Evolutionary conservation across 371 early-diverging fungal genomes (phyloP).

Genomic region (Umbelopsis sp.): DNA sequence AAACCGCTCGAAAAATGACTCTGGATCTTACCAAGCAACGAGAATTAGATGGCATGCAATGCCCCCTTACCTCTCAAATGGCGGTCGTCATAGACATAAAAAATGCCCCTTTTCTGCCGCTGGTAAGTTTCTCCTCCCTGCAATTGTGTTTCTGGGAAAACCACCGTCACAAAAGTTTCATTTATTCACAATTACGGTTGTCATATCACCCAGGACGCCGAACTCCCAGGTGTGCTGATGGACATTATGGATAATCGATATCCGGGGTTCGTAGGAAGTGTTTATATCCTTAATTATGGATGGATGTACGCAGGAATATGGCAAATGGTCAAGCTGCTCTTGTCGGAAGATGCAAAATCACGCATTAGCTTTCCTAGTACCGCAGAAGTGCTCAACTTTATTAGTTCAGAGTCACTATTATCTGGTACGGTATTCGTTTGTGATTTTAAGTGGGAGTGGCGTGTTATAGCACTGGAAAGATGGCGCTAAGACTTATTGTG

Average conservation of each 20-base stretch:
- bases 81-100: constrained; percentile 45
- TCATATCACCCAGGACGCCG: constrained; percentile 31
- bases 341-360: constrained; percentile 48
- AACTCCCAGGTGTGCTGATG: constrained; percentile 34
- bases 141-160: neutral
- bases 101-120: constrained; percentile 37
- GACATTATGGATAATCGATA: constrained; percentile 38
- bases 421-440: constrained; percentile 25
- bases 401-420: constrained; percentile 34
- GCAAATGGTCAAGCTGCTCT: constrained; percentile 51
- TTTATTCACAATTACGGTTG: constrained; percentile 3
- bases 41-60: constrained; percentile 15
- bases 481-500: neutral
- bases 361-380: constrained; percentile 40
- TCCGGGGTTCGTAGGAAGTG: constrained; percentile 42
- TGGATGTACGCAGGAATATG: constrained; percentile 56
- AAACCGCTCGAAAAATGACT: constrained; percentile 36
- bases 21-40: constrained; percentile 32
- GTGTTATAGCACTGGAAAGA: neutral
- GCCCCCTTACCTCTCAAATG: constrained; percentile 35
- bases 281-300: constrained; percentile 46
- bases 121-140: constrained; percentile 24
- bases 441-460: no score
- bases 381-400: constrained; percentile 28
- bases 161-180: neutral